Percentiles rank a stretch among this genome's conserved stretches.
phyloP scores from a whole-genome alignment of 2,329 filamentous ascomycete species.

The Chaetoscypha palmicola region DNA sequence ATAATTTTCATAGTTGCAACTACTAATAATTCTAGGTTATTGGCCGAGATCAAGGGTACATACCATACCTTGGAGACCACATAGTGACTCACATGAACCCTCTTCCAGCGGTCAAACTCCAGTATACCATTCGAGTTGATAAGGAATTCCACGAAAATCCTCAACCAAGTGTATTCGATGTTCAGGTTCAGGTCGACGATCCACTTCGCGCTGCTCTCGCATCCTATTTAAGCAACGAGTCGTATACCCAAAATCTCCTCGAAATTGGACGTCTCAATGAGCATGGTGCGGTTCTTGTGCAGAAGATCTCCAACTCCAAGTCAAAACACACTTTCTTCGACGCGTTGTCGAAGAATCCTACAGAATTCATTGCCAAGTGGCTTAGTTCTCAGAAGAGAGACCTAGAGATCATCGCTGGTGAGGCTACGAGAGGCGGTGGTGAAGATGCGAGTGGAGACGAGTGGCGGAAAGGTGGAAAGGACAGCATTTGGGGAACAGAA shows the following conservation, averaged over 20 bases:
- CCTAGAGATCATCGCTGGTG: slow-evolving; percentile 27
- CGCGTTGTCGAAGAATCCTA: slow-evolving; percentile 71
- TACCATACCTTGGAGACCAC: slow-evolving; percentile 77
- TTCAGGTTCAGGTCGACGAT: slow-evolving; percentile 78
- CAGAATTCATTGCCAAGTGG: slow-evolving; percentile 80
- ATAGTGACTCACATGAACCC: slow-evolving; percentile 72
- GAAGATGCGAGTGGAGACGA: slow-evolving; percentile 54
- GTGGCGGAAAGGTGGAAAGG: slow-evolving; percentile 58
- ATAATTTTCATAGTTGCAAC: neutral
- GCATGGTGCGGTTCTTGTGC: slow-evolving; percentile 73
- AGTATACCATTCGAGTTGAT: slow-evolving; percentile 92
- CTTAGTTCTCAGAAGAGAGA: slow-evolving; percentile 74
- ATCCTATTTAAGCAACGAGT: slow-evolving; percentile 59
- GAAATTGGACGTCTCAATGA: slow-evolving; percentile 75
- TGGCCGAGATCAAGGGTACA: slow-evolving; percentile 67
- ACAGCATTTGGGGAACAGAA: slow-evolving; percentile 56
- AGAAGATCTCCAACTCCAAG: slow-evolving; percentile 77
- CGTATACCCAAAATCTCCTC: slow-evolving; percentile 65
- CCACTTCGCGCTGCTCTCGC: slow-evolving; percentile 64
- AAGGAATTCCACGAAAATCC: slow-evolving; percentile 70
- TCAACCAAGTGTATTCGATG: slow-evolving; percentile 79
- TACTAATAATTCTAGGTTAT: slow-evolving; percentile 51
- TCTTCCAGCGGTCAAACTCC: slow-evolving; percentile 73
- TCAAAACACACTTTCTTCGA: slow-evolving; percentile 86
- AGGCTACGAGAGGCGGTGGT: slow-evolving; percentile 45